A percentile compares a stretch with the other conserved stretches of the same genome.
Conservation (phyloP, 192 early-diverging fungal species). For the Linnemannia schmuckeri region DNA sequence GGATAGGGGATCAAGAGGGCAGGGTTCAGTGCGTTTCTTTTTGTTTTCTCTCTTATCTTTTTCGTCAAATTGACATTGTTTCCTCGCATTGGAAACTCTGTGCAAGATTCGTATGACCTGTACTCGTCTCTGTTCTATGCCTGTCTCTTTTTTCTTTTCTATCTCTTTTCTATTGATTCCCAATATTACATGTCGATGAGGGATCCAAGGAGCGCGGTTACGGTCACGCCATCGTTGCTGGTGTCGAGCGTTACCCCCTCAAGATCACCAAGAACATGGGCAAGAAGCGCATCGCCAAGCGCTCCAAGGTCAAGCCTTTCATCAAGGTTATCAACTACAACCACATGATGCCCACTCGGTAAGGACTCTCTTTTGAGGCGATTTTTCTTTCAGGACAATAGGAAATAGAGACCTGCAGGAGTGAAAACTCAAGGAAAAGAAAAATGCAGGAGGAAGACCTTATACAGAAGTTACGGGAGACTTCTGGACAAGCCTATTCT, state of each 20-base stretch:
- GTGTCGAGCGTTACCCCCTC: conserved; percentile 96
- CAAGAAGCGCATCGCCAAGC: conserved; percentile 95
- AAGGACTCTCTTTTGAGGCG: conserved; percentile 20
- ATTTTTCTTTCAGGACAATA: no score
- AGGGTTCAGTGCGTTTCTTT: not conserved
- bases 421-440: no score
- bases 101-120: conserved; percentile 58
- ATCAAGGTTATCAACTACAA: conserved; percentile 99
- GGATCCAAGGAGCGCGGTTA: conserved; percentile 97
- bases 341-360: conserved; percentile 99
- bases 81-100: conserved; percentile 55
- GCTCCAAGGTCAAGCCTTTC: conserved; percentile 99
- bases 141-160: conserved; percentile 12
- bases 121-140: conserved; percentile 23
- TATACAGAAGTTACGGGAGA: no score
- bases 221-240: conserved; percentile 98
- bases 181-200: conserved; percentile 84
- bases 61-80: not conserved
- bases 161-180: conserved; percentile 18
- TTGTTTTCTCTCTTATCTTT: not conserved
- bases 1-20: no score
- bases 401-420: no score
- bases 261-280: conserved; percentile 98
- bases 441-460: no score
- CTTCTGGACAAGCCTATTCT: no score